These are phyloP conservation scores for Hansenula sp. DNA, from an alignment of 1,139 yeast genomes.

Conservation along the genomic window DNA sequence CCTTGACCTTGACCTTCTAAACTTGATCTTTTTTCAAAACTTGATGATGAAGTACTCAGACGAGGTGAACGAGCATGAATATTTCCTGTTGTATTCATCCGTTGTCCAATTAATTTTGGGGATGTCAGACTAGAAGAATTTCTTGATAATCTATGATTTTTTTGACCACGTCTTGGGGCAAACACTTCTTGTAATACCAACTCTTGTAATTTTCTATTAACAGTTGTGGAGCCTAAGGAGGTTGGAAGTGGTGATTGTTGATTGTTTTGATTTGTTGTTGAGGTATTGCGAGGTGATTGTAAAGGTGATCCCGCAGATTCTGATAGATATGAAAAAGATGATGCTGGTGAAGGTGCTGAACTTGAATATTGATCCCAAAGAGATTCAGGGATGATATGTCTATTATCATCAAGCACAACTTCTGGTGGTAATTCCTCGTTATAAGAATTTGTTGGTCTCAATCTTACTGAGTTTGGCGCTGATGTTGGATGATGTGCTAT, in stretches of 20 bases:
- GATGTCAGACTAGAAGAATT: conserved; percentile 14
- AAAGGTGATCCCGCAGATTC: not conserved
- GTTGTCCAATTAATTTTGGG: conserved; percentile 8
- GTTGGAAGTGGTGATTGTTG: conserved; percentile 14
- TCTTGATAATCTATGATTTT: conserved; percentile 6
- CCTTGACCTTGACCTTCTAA: not conserved
- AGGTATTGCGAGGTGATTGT: conserved; percentile 13
- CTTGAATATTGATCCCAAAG: conserved; percentile 58
- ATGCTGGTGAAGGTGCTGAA: conserved; percentile 49
- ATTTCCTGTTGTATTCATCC: conserved; percentile 3
- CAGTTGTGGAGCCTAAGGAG: conserved; percentile 54
- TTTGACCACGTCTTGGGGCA: conserved; percentile 39
- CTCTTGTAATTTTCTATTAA: conserved; percentile 62
- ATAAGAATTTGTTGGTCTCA: conserved; percentile 15
- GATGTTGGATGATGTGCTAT: conserved; percentile 2
- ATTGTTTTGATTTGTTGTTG: conserved; percentile 1
- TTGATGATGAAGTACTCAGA: conserved; percentile 21
- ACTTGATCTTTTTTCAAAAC: conserved; percentile 16
- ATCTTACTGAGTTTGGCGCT: conserved; percentile 7
- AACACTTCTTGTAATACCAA: conserved; percentile 66
- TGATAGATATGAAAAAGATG: conserved; percentile 21
- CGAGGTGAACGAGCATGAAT: conserved; percentile 13
- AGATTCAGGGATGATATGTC: conserved; percentile 81
- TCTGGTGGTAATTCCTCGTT: conserved; percentile 53
- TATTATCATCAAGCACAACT: conserved; percentile 82